A percentile compares a stretch with the other conserved stretches of the same genome.
phyloP scores from a whole-genome alignment of 225 moss, liverwort and hornwort species.

The Bryum argenteum region DNA sequence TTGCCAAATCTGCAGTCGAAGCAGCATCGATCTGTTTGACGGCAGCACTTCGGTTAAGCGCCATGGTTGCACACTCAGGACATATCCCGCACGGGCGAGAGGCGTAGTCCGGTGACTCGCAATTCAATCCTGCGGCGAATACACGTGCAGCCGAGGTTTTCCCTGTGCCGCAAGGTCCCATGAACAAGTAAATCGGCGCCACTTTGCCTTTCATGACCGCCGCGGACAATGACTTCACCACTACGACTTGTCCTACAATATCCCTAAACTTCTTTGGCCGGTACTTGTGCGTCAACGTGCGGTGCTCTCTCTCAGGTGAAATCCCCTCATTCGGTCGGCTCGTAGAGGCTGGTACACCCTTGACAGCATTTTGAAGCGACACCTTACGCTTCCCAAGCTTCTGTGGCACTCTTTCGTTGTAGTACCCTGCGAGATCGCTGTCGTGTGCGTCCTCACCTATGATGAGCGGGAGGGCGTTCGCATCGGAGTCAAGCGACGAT shows the following conservation, averaged over 20 bases:
- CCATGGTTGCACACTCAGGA: conserved; percentile 51
- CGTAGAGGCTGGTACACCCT: conserved; percentile 30
- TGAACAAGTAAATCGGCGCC: conserved; percentile 83
- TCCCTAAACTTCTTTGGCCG: conserved; percentile 72
- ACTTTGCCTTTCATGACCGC: conserved; percentile 71
- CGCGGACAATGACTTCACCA: conserved; percentile 65
- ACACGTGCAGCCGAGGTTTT: conserved; percentile 81
- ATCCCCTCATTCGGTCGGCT: conserved; percentile 24
- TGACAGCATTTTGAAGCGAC: conserved; percentile 34
- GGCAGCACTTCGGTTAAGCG: conserved; percentile 46
- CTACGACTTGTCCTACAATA: conserved; percentile 73
- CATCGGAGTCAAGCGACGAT: conserved; percentile 51
- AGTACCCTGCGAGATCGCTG: conserved; percentile 41
- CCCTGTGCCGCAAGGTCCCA: conserved; percentile 86
- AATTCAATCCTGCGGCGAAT: conserved; percentile 76
- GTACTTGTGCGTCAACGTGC: conserved; percentile 80
- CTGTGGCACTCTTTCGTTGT: conserved; percentile 36
- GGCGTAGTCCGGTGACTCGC: conserved; percentile 45
- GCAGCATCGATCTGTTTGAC: conserved; percentile 73
- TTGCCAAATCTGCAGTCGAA: conserved; percentile 54
- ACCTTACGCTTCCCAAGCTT: conserved; percentile 22
- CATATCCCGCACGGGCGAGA: conserved; percentile 75
- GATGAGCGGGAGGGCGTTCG: conserved; percentile 44
- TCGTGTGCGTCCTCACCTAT: conserved; percentile 46
- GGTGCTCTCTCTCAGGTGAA: conserved; percentile 24